Evolutionary conservation across 192 early-diverging fungal species (phyloP).

Genomic region (Geranomyces michiganensis): DNA sequence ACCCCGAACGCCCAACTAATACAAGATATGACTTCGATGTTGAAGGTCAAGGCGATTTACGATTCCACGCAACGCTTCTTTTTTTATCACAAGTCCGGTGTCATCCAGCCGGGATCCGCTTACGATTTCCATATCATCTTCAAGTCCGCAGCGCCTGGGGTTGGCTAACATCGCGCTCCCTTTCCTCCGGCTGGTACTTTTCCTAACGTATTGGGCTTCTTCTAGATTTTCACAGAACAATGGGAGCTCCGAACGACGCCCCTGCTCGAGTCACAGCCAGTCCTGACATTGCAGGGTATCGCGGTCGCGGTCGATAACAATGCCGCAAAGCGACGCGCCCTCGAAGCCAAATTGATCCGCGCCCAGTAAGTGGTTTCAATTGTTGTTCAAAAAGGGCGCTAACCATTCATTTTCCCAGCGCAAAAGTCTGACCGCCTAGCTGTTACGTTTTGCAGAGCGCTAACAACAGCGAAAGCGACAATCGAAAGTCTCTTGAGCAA

Average conservation of each 20-base stretch:
- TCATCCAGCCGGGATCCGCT: conserved; percentile 52
- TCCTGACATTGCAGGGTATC: conserved; percentile 39
- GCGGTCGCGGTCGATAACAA: conserved; percentile 47
- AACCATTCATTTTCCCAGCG: not conserved
- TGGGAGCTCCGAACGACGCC: conserved; percentile 43
- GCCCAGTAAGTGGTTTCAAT: conserved; percentile 30
- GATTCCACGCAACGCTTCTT: conserved; percentile 52
- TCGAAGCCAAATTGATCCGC: conserved; percentile 35
- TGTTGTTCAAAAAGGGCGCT: not conserved
- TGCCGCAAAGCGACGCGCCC: conserved; percentile 28
- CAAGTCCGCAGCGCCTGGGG: conserved; percentile 46
- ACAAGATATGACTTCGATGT: not conserved
- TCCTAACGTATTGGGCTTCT: too few relatives aligned
- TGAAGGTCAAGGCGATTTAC: conserved; percentile 33
- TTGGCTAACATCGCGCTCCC: conserved; percentile 16
- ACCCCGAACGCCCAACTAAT: too few relatives aligned
- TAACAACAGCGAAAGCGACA: conserved; percentile 17
- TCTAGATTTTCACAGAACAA: conserved; percentile 45
- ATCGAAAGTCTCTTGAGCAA: conserved; percentile 2
- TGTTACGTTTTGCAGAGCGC: not conserved
- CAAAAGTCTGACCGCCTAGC: not conserved
- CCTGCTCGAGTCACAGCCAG: not conserved
- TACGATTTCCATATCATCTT: conserved; percentile 58
- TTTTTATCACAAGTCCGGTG: conserved; percentile 49
- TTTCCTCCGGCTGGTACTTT: not conserved